Conservation (phyloP, 192 early-diverging fungal genomes). For the Dissophora ornata region DNA sequence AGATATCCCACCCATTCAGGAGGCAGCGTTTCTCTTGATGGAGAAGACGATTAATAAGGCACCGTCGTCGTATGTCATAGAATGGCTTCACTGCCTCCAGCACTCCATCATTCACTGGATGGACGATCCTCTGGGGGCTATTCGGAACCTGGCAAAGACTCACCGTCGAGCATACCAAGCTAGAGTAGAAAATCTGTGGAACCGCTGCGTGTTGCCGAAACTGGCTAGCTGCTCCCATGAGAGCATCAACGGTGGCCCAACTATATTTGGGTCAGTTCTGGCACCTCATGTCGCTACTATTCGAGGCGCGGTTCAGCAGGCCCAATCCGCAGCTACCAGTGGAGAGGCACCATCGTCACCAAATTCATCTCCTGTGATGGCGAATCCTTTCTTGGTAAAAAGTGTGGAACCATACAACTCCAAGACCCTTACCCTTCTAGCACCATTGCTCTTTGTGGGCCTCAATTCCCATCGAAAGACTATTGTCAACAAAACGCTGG, state of each 20-base stretch:
- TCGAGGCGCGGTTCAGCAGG: conserved; percentile 15
- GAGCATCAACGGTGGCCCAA: background rate
- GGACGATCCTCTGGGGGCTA: conserved; percentile 5
- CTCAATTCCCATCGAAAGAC: conserved; percentile 22
- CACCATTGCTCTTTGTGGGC: conserved; percentile 13
- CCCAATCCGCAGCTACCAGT: background rate
- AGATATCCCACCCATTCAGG: conserved; percentile 15
- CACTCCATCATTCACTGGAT: conserved; percentile 22
- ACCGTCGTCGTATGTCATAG: background rate
- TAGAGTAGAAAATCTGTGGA: conserved; percentile 22
- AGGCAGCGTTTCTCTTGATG: conserved; percentile 19
- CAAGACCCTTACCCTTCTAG: conserved; percentile 1
- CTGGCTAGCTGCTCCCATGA: conserved; percentile 5
- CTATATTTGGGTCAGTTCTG: conserved; percentile 24
- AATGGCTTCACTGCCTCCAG: conserved; percentile 14
- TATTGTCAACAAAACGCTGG: conserved; percentile 31
- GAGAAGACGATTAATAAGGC: conserved; percentile 44
- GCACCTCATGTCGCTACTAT: conserved; percentile 13
- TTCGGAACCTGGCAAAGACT: conserved; percentile 5
- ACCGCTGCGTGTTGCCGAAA: conserved; percentile 13
- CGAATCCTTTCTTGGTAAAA: conserved; percentile 7
- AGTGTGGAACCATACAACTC: conserved; percentile 5
- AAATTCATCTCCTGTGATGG: background rate
- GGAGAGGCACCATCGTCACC: background rate
- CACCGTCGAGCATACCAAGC: conserved; percentile 1